Evolutionary conservation across 192 early-diverging fungal species (phyloP), one percentile per base, ranked within the genome.

Genomic region (Coemansia sp.): DNA sequence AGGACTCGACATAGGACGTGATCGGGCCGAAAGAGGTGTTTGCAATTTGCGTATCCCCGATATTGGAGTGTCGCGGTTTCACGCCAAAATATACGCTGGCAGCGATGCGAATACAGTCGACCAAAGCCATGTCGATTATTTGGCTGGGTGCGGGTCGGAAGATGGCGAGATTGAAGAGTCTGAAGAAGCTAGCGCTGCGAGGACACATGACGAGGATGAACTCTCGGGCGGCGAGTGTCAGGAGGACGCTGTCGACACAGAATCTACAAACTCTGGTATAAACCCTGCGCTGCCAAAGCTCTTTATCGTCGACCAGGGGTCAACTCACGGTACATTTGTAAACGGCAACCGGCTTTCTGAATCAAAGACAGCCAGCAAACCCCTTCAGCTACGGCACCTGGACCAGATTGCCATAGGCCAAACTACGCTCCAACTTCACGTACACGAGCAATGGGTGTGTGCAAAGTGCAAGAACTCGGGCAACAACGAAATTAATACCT

Each of bases 241-340:
- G 1, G 38, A 44, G 10, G 34, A 62, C 42, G 27, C 24, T 12
- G 22, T 34, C 20, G 55, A 24, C 10, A 11, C 68, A 11, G 16
- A 60, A 6, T 20, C 29, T 5, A 18, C 7, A 9, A 33, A 31
- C 12, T 18, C 31, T 8, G 16, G 57, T n/a, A 31, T 18, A n/a
- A 7, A 16, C 15, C 29, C 43, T 38, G 24, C 52, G 31, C 24
- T 44, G 38, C 49, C 49, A 18, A 44, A 36, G 3, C 82, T 89
- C 29, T 88, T 77, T 66, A 74, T 92, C 38, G 79, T 87, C 5
- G 91, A 92, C 57, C 79, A 78, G 31, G 92, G 92, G 8, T 94
- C 93, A 13, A 89, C 88, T 6, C 90, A 94, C 55, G 93, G 93
- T 5, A 93, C 93, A 1, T 89, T 90, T 68, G 70, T 93, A 41